These are phyloP conservation scores for Vigna unguiculata DNA, from an alignment of 306 rosid genomes.

Conservation along the genomic window DNA sequence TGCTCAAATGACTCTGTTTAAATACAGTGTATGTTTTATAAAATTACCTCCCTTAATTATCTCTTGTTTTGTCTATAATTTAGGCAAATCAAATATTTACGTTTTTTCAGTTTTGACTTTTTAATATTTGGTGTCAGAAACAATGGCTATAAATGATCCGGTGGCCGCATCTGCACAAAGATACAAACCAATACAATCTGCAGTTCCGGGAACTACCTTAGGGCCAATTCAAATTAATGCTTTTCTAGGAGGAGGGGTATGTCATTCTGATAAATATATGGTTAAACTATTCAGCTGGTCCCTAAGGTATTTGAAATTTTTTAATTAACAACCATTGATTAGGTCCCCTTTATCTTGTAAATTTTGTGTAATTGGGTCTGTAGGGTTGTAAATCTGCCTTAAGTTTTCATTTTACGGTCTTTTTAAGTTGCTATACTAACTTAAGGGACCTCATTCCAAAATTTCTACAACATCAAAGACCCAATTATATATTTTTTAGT, in stretches of 20 bases:
- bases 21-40: constrained; percentile 9
- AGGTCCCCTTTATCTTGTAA: too few species aligned
- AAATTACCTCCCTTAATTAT: neutral
- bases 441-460: too few species aligned
- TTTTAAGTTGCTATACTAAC: too few species aligned
- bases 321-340: too few species aligned
- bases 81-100: constrained; percentile 30
- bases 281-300: too few species aligned
- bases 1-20: constrained; percentile 19
- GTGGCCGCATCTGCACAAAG: constrained; percentile 93
- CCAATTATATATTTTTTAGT: too few species aligned
- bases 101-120: constrained; percentile 44
- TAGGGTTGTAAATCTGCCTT: too few species aligned
- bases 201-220: constrained; percentile 97
- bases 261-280: constrained; percentile 33
- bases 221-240: constrained; percentile 96
- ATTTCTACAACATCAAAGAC: too few species aligned
- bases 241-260: constrained; percentile 94
- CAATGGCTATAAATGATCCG: constrained; percentile 80
- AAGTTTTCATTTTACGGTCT: too few species aligned
- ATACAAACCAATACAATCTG: constrained; percentile 95
- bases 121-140: constrained; percentile 57
- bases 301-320: too few species aligned
- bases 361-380: too few species aligned
- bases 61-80: constrained; percentile 17